phyloP scores from a whole-genome alignment of 2,329 filamentous ascomycete species.

The Diaporthe ampelina region DNA sequence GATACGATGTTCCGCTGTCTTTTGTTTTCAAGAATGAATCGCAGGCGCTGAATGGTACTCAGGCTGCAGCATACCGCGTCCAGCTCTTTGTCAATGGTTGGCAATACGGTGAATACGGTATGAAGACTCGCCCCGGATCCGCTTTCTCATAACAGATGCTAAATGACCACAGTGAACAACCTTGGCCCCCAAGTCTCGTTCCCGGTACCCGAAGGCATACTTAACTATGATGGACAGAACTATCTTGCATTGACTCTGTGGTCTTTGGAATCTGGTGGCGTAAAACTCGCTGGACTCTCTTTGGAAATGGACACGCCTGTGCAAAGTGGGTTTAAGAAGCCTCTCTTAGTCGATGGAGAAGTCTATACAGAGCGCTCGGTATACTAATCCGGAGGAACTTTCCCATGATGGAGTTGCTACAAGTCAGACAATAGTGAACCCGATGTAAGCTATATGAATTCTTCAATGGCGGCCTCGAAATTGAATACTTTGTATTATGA shows the following conservation, averaged over 20 bases:
- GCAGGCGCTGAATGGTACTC: conserved; percentile 52
- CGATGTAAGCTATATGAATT: background rate
- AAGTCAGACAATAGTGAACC: no score
- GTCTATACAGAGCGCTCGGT: background rate
- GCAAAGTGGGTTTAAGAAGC: background rate
- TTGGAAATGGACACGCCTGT: conserved; percentile 50
- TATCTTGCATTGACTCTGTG: conserved; percentile 75
- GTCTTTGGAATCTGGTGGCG: conserved; percentile 68
- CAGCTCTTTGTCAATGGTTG: conserved; percentile 80
- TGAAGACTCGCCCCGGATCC: background rate
- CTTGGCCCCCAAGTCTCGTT: conserved; percentile 77
- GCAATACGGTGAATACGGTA: conserved; percentile 65
- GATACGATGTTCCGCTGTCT: conserved; percentile 69
- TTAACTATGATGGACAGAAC: conserved; percentile 77
- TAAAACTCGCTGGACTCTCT: conserved; percentile 63
- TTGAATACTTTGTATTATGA: no score
- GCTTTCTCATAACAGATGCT: background rate
- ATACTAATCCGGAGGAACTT: background rate
- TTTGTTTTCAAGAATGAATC: conserved; percentile 59
- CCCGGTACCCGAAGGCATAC: conserved; percentile 76
- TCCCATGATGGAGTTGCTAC: no score
- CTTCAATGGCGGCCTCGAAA: no score
- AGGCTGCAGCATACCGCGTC: conserved; percentile 60
- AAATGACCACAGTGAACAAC: conserved; percentile 61
- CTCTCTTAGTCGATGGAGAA: background rate